Percentiles rank a stretch among this genome's conserved stretches.
These are phyloP conservation scores for Clitopilus passeckerianus DNA, from an alignment of 768 basidiomycete genomes.

Conservation along the genomic window DNA sequence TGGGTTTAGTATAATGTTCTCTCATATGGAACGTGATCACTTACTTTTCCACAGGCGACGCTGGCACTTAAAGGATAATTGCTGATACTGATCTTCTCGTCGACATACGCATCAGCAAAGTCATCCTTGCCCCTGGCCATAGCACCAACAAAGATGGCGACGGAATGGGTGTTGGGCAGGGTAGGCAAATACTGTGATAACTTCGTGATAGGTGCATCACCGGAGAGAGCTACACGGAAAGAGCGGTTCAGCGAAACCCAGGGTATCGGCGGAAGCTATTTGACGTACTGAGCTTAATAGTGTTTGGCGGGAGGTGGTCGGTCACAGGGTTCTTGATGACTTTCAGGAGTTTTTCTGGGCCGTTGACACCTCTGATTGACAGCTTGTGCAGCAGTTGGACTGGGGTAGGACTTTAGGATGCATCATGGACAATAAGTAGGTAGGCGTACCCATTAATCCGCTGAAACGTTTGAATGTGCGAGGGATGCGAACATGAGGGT, in stretches of 20 bases:
- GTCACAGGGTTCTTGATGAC: constrained; percentile 98
- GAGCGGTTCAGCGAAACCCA: constrained; percentile 1
- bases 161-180: constrained; percentile 79
- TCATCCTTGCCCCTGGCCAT: constrained; percentile 97
- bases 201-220: constrained; percentile 79
- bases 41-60: constrained; percentile 95
- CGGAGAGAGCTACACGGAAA: constrained; percentile 66
- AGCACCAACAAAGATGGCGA: constrained; percentile 96
- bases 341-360: constrained; percentile 93
- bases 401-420: constrained; percentile 23
- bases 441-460: constrained; percentile 85
- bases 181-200: constrained; percentile 83
- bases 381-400: constrained; percentile 97
- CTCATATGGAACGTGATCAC: constrained; percentile 15
- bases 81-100: constrained; percentile 95
- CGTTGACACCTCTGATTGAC: constrained; percentile 93
- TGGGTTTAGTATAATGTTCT: not conserved
- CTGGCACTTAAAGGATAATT: constrained; percentile 90
- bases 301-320: constrained; percentile 93
- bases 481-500: constrained; percentile 96
- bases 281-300: constrained; percentile 87
- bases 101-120: constrained; percentile 93
- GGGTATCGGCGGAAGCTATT: too few relatives aligned
- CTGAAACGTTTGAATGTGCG: constrained; percentile 98
- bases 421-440: not conserved